A percentile compares a stretch with the other conserved stretches of the same genome.
phyloP scores from a whole-genome alignment of 495 filamentous ascomycete species.

The Aspergillus sclerotiicarbonarius region DNA sequence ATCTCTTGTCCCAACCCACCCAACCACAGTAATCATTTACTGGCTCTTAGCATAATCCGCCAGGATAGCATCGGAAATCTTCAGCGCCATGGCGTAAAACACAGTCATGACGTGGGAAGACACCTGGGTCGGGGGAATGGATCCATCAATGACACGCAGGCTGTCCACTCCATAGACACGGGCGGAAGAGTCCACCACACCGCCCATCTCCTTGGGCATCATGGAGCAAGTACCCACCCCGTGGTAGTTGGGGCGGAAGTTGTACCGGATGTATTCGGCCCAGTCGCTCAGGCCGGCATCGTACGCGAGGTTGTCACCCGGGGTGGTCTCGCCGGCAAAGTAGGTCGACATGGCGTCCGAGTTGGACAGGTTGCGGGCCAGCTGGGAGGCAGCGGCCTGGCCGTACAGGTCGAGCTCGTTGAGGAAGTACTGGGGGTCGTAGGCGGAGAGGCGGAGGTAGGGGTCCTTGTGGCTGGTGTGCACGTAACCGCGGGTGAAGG shows the following conservation, averaged over 20 bases:
- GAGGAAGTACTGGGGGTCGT: conserved; percentile 51
- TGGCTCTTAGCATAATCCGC: conserved; percentile 9
- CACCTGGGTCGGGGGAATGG: conserved; percentile 39
- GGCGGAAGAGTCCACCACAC: conserved; percentile 45
- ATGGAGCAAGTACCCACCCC: conserved; percentile 48
- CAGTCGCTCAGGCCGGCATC: conserved; percentile 50
- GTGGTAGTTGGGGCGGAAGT: conserved; percentile 43
- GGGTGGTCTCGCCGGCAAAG: conserved; percentile 40
- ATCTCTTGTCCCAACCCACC: too few species aligned
- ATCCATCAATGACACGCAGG: conserved; percentile 46
- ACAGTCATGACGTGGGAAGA: conserved; percentile 31
- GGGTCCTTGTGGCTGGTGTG: conserved; percentile 42
- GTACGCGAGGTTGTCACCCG: conserved; percentile 30
- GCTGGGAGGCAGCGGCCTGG: conserved; percentile 47
- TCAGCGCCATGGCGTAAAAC: conserved; percentile 48
- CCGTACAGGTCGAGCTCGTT: conserved; percentile 47
- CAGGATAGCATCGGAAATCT: conserved; percentile 27
- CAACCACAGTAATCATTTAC: background rate
- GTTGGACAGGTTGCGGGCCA: conserved; percentile 40
- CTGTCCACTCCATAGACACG: conserved; percentile 44
- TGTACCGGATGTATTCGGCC: conserved; percentile 20
- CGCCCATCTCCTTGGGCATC: conserved; percentile 44
- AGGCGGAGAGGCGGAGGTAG: conserved; percentile 40
- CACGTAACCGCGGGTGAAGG: conserved; percentile 53
- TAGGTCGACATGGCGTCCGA: conserved; percentile 28